These are phyloP conservation scores for Rhazya stricta DNA, from an alignment of 257 asterid species.

Conservation along the genomic window DNA sequence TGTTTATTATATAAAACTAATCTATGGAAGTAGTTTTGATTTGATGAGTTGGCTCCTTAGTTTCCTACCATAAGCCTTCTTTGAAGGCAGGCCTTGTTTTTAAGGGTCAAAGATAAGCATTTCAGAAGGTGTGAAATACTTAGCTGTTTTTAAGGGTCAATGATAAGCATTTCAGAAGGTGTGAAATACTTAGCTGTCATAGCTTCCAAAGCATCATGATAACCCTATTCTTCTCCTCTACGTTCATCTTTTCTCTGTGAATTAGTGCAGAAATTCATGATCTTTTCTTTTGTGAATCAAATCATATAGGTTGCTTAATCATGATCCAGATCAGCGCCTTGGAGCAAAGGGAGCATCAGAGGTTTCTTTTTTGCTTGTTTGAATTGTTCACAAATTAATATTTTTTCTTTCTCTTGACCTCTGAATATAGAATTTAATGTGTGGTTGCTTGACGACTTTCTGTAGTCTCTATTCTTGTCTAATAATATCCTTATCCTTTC, in stretches of 20 bases:
- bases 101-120: neutral
- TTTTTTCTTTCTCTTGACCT: neutral
- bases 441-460: neutral
- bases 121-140: neutral
- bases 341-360: conserved; percentile 92
- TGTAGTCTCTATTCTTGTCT: neutral
- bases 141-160: conserved; percentile 1
- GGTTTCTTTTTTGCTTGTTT: conserved; percentile 37
- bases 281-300: neutral
- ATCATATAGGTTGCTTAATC: conserved; percentile 65
- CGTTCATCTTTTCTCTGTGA: neutral
- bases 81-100: neutral
- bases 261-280: neutral
- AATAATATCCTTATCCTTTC: conserved; percentile 21
- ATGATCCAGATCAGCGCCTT: conserved; percentile 75
- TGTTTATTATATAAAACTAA: neutral
- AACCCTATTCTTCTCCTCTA: neutral
- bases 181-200: neutral
- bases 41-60: neutral
- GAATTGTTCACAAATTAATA: neutral
- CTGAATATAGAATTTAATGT: conserved; percentile 5
- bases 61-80: neutral
- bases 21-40: neutral
- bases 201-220: neutral
- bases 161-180: too few species aligned